A percentile compares a stretch with the other conserved stretches of the same genome.
These are phyloP conservation scores for Lathyrus sativus DNA, from an alignment of 306 rosid genomes.

Conservation along the genomic window DNA sequence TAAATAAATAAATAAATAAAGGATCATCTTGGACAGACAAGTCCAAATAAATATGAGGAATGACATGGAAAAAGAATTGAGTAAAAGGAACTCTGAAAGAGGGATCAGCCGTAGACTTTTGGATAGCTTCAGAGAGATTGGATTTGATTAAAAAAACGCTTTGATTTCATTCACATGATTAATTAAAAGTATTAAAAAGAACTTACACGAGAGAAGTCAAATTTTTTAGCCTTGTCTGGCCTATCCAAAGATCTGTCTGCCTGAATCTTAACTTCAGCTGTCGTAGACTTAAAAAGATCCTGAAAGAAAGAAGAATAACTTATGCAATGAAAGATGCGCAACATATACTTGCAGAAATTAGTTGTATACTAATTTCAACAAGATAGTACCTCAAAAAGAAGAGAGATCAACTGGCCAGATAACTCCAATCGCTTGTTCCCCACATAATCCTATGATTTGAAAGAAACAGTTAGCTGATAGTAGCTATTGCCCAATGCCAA, in stretches of 20 bases:
- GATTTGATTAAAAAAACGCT: slow-evolving; percentile 24
- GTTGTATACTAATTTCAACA: slow-evolving; percentile 22
- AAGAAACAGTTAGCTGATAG: slow-evolving; percentile 26
- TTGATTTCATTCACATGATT: slow-evolving; percentile 19
- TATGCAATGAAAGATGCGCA: slow-evolving; percentile 22
- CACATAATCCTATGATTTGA: slow-evolving; percentile 72
- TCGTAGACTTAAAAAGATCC: slow-evolving; percentile 93
- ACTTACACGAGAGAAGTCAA: slow-evolving; percentile 66
- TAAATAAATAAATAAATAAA: background rate
- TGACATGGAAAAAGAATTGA: slow-evolving; percentile 8
- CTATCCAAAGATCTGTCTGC: slow-evolving; percentile 54
- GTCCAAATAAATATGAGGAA: slow-evolving; percentile 18
- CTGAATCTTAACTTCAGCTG: slow-evolving; percentile 40
- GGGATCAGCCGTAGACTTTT: background rate
- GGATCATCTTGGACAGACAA: slow-evolving; percentile 14
- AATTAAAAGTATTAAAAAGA: slow-evolving; percentile 27
- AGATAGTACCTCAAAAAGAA: slow-evolving; percentile 82
- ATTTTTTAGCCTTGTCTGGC: slow-evolving; percentile 58
- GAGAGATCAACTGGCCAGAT: slow-evolving; percentile 86
- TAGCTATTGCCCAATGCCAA: slow-evolving; percentile 24
- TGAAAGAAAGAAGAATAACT: slow-evolving; percentile 38
- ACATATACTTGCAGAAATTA: slow-evolving; percentile 25
- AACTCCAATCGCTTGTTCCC: slow-evolving; percentile 95
- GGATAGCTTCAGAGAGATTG: slow-evolving; percentile 9
- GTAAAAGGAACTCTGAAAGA: slow-evolving; percentile 25